Evolutionary conservation across 495 filamentous ascomycete species (phyloP).

Genomic region (Aspergillus olivimuriae): DNA sequence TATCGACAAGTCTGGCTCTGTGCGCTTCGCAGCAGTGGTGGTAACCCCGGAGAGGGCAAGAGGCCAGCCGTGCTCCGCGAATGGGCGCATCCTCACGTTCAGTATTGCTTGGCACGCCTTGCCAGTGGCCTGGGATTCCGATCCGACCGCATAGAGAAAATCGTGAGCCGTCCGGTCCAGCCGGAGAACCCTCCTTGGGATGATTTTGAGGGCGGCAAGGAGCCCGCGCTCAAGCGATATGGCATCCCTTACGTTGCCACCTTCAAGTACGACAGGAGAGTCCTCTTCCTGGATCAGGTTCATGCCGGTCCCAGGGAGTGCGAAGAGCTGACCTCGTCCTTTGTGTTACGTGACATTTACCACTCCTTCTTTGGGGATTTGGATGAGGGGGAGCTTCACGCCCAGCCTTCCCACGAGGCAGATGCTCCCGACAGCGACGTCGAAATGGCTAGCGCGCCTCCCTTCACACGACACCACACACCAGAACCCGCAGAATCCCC

Average conservation of each 20-base stretch:
- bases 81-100: background rate
- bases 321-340: background rate
- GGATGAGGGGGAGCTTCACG: too few relatives aligned
- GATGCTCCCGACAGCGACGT: too few relatives aligned
- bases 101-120: background rate
- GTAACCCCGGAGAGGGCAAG: background rate
- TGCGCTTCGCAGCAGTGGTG: background rate
- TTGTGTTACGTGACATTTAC: background rate
- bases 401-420: too few relatives aligned
- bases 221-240: background rate
- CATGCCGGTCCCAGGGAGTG: background rate
- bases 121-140: background rate
- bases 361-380: background rate
- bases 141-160: background rate
- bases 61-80: background rate
- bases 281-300: background rate
- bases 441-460: too few relatives aligned
- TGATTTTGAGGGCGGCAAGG: background rate
- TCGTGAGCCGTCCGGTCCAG: background rate
- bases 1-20: background rate
- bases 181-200: background rate
- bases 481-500: too few relatives aligned
- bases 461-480: too few relatives aligned
- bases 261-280: background rate
- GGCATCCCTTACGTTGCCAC: background rate